phyloP scores from a whole-genome alignment of 2,329 filamentous ascomycete genomes.

The Diaporthe sp. region DNA sequence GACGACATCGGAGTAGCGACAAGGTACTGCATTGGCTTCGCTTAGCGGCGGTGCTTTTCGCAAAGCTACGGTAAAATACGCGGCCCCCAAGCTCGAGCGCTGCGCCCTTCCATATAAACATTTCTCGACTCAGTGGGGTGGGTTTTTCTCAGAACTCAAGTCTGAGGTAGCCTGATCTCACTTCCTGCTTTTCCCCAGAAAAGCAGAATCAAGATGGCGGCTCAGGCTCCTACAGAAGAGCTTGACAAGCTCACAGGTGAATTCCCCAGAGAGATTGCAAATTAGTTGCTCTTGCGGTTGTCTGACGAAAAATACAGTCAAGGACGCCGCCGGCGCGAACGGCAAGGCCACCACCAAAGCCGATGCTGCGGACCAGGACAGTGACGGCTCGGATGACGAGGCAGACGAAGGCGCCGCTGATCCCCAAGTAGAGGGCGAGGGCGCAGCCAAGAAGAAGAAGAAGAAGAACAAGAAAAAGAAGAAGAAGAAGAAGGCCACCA shows the following conservation, averaged over 20 bases:
- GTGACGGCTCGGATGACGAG: slow-evolving; percentile 67
- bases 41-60: not conserved
- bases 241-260: slow-evolving; percentile 56
- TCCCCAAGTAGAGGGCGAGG: slow-evolving; percentile 53
- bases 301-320: slow-evolving; percentile 49
- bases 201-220: slow-evolving; percentile 53
- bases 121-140: slow-evolving; percentile 27
- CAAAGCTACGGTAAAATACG: slow-evolving; percentile 26
- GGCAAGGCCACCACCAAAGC: slow-evolving; percentile 54
- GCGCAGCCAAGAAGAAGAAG: slow-evolving; percentile 79
- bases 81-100: not conserved
- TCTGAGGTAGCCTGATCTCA: slow-evolving; percentile 8
- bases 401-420: slow-evolving; percentile 58
- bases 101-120: slow-evolving; percentile 27
- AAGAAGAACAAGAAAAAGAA: slow-evolving; percentile 84
- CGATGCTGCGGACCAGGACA: slow-evolving; percentile 54
- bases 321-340: slow-evolving; percentile 53
- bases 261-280: slow-evolving; percentile 27
- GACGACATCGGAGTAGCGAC: slow-evolving; percentile 30
- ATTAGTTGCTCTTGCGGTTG: not conserved
- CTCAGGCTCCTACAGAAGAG: slow-evolving; percentile 54
- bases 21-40: not conserved
- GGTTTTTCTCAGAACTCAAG: not conserved
- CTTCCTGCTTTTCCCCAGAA: slow-evolving; percentile 20
- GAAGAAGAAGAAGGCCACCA: slow-evolving; percentile 74